A percentile compares a stretch with the other conserved stretches of the same genome.
These are phyloP conservation scores for Dendrothele bispora DNA, from an alignment of 768 basidiomycete species.

Conservation along the genomic window DNA sequence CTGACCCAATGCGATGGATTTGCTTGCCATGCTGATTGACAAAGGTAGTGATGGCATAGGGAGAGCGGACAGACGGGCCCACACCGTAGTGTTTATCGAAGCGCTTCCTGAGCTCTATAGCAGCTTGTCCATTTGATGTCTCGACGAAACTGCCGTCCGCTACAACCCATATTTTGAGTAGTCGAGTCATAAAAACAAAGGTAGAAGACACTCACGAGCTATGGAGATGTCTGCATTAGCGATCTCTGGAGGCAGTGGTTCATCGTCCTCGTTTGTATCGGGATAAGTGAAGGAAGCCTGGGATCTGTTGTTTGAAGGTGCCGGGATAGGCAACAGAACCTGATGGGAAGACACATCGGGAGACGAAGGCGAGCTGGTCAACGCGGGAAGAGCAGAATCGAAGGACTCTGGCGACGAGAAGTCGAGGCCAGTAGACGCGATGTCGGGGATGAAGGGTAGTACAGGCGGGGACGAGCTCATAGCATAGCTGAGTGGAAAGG, in stretches of 20 bases:
- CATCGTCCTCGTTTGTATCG: slow-evolving; percentile 40
- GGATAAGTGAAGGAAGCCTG: slow-evolving; percentile 47
- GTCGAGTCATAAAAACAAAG: slow-evolving; percentile 6
- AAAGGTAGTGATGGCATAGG: slow-evolving; percentile 81
- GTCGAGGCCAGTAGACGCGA: no score
- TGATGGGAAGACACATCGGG: neutral
- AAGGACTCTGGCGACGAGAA: no score
- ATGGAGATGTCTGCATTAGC: slow-evolving; percentile 57
- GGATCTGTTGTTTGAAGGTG: slow-evolving; percentile 34
- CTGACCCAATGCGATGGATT: slow-evolving; percentile 79
- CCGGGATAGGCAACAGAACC: slow-evolving; percentile 36
- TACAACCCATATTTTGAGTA: slow-evolving; percentile 25
- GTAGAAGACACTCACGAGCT: slow-evolving; percentile 44
- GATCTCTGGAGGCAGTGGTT: slow-evolving; percentile 48
- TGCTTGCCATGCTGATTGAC: slow-evolving; percentile 78
- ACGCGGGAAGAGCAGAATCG: no score
- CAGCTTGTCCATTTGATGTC: slow-evolving; percentile 74
- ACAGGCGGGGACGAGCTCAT: no score
- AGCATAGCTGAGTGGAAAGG: no score
- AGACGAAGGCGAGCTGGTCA: no score
- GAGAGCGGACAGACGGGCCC: slow-evolving; percentile 65
- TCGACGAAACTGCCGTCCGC: slow-evolving; percentile 80
- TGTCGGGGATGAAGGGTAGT: no score
- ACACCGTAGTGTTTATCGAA: slow-evolving; percentile 74
- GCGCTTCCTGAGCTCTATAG: slow-evolving; percentile 72